A percentile compares a stretch with the other conserved stretches of the same genome.
These are phyloP conservation scores for Nepenthes alata DNA, from an alignment of 179 eudicot genomes.

Conservation along the genomic window DNA sequence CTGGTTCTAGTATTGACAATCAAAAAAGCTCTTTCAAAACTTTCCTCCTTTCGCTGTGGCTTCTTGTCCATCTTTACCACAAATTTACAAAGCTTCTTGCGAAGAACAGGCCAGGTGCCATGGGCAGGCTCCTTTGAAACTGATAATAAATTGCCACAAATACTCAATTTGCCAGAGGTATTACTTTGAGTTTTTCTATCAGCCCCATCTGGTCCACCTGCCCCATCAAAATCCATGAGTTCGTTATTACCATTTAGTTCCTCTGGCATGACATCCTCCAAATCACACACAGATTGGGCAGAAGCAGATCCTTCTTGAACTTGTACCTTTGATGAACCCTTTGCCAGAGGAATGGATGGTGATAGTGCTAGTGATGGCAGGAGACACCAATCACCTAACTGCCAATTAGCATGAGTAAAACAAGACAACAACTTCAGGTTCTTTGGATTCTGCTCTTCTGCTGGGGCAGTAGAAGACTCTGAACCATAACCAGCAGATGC, in stretches of 20 bases:
- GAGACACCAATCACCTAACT: constrained; percentile 93
- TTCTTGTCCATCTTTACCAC: constrained; percentile 75
- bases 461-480: constrained; percentile 65
- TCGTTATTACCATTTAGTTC: constrained; percentile 31
- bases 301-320: constrained; percentile 24
- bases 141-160: constrained; percentile 42
- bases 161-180: constrained; percentile 29
- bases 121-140: constrained; percentile 48
- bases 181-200: constrained; percentile 25
- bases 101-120: constrained; percentile 67
- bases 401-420: constrained; percentile 87
- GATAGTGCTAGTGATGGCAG: constrained; percentile 37
- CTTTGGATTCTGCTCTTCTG: constrained; percentile 90
- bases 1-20: constrained; percentile 59
- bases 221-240: constrained; percentile 32
- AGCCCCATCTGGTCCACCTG: constrained; percentile 16
- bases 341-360: constrained; percentile 31
- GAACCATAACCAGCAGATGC: constrained; percentile 96
- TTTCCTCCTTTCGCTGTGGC: constrained; percentile 65
- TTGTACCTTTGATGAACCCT: constrained; percentile 33
- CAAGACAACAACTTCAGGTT: constrained; percentile 69
- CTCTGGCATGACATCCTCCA: constrained; percentile 29
- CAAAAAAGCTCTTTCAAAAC: constrained; percentile 68
- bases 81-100: constrained; percentile 84
- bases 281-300: constrained; percentile 24